Base-by-base conservation (phyloP, 2,329 filamentous ascomycete species). In the Arthrobotrys sphaeroides region DNA sequence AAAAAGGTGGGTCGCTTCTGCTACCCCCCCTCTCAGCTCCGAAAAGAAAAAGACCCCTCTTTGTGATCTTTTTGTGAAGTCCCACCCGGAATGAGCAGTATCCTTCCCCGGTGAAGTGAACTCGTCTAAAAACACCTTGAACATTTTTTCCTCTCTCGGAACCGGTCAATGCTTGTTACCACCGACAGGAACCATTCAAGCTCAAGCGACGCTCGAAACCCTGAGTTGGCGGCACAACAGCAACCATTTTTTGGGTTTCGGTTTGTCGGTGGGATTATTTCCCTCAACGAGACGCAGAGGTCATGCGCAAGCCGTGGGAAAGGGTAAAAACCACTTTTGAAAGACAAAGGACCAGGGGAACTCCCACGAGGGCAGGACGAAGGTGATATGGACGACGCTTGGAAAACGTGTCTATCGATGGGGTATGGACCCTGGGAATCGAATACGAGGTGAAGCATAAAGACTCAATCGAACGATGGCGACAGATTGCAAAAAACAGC, bases 71-170 rank as follows among this genome's bases (percentile, higher is more conserved):
- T 38, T 38, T 59, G 22, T 9, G 9, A 26, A 57, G 59, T 59
- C 60, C 68, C 70, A 67, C 70, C 62, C 70, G 70, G 70, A 74
- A 74, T 65, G 33, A 74, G 33, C 45, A 40, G 36, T 47, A 51
- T 57, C 72, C 55, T 75, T 75, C 72, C 72, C 72, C 72, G 72
- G 64, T 33, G 45, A 31, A 36, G 53, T 65, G 64, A 75, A 69
- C 72, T 75, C 64, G 64, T 72, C 49, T 72, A 72, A 72, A 72
- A 49, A 36, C 38, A 55, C 49, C 31, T 55, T 53, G 5, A 20
- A 33, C 3, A 53, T 20, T 12, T 36, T 49, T n/a, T n/a, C n/a
- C 22, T 49, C 40, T 66, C 69, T 55, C 13, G 20, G 49, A 47
- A 20, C 38, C 26, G 26, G 38, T 20, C 18, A 26, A 33, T 3